Evolutionary conservation across 257 asterid species (phyloP).

Genomic region (Solanum arcanum): DNA sequence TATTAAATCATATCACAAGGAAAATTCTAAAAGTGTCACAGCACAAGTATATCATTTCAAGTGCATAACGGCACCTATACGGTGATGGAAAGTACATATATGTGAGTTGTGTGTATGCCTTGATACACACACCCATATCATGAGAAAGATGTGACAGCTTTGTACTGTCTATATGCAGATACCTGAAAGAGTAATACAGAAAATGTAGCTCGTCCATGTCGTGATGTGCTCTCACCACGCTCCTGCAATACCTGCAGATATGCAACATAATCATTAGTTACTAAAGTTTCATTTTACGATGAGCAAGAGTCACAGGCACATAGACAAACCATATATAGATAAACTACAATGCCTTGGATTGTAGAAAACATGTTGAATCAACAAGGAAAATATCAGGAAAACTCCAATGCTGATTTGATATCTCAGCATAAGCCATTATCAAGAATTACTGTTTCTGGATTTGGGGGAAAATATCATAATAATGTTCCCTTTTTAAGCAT

Average conservation of each 20-base stretch:
- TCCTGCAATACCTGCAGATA: constrained; percentile 89
- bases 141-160: background rate
- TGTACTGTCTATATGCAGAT: background rate
- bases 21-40: background rate
- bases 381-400: background rate
- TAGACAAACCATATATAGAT: background rate
- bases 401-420: background rate
- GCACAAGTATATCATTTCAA: background rate
- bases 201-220: constrained; percentile 98
- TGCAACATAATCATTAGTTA: background rate
- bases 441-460: background rate
- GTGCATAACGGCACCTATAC: background rate
- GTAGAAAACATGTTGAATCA: background rate
- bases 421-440: background rate
- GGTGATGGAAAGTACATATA: background rate
- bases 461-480: background rate
- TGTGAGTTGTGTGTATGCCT: background rate
- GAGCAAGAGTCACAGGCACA: background rate
- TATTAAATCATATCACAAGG: background rate
- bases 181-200: constrained; percentile 99
- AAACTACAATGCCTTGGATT: background rate
- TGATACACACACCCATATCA: background rate
- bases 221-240: constrained; percentile 99
- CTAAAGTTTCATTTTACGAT: background rate
- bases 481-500: background rate